Percentiles rank a stretch among this genome's conserved stretches.
phyloP scores from a whole-genome alignment of 148 eudicot species.

The Rhododendron henanense region DNA sequence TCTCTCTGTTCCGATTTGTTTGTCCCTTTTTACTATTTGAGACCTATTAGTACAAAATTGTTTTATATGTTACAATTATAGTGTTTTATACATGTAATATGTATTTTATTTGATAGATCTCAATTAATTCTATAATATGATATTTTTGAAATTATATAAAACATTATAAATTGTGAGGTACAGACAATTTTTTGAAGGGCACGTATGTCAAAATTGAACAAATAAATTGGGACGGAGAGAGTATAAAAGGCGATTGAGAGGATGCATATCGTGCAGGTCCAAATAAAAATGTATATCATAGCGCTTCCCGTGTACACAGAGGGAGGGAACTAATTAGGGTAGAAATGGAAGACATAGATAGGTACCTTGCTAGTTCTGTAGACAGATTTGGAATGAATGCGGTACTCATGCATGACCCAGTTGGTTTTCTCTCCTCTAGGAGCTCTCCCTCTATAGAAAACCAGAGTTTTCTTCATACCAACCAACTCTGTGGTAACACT shows the following conservation, averaged over 20 bases:
- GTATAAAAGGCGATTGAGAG: background rate
- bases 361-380: slow-evolving; percentile 73
- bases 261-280: background rate
- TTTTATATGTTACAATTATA: too few species aligned
- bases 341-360: background rate
- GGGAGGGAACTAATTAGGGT: background rate
- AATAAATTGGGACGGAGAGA: too few species aligned
- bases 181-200: too few species aligned
- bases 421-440: slow-evolving; percentile 90
- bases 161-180: too few species aligned
- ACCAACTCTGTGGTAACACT: slow-evolving; percentile 54
- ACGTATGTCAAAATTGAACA: too few species aligned
- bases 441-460: slow-evolving; percentile 85
- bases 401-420: slow-evolving; percentile 98
- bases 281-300: background rate
- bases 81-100: too few species aligned
- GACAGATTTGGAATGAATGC: slow-evolving; percentile 75
- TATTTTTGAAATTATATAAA: too few species aligned
- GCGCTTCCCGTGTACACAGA: background rate
- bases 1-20: too few species aligned
- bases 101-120: too few species aligned
- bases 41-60: too few species aligned
- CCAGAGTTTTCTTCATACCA: slow-evolving; percentile 94
- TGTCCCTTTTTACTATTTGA: too few species aligned
- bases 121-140: too few species aligned